Conservation (phyloP, 768 basidiomycete genomes). For the Dacryopinax spathularia region DNA sequence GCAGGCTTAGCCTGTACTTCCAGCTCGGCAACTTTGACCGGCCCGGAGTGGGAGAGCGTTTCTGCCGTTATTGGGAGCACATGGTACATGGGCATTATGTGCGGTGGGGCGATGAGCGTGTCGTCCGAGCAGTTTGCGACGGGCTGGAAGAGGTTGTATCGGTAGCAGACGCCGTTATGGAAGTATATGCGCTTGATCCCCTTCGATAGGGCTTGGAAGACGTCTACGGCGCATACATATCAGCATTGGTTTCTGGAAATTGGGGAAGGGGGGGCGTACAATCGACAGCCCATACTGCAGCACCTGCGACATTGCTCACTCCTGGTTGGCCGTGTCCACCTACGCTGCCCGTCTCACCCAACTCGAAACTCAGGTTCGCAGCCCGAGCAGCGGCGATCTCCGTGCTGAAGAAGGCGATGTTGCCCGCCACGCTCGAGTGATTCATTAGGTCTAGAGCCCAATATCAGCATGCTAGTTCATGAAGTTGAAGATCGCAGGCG, state of each 20-base stretch:
- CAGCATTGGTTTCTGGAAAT: not conserved
- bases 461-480: not conserved
- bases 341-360: not conserved
- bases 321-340: not conserved
- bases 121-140: not conserved
- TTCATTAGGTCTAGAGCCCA: not conserved
- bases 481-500: not conserved
- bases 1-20: too few relatives aligned
- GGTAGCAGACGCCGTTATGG: slow-evolving; percentile 2
- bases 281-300: not conserved
- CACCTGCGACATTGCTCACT: not conserved
- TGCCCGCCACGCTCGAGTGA: not conserved
- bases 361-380: not conserved
- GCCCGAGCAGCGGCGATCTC: not conserved
- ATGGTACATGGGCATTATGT: slow-evolving; percentile 1
- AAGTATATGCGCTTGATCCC: not conserved
- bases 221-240: not conserved
- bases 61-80: not conserved
- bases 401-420: not conserved
- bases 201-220: not conserved
- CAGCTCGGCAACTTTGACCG: not conserved
- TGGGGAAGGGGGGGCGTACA: not conserved
- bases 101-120: not conserved
- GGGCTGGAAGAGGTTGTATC: not conserved
- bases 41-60: not conserved